Conservation (phyloP, 2,329 filamentous ascomycete genomes). For the Chaetomiaceae sp. region DNA sequence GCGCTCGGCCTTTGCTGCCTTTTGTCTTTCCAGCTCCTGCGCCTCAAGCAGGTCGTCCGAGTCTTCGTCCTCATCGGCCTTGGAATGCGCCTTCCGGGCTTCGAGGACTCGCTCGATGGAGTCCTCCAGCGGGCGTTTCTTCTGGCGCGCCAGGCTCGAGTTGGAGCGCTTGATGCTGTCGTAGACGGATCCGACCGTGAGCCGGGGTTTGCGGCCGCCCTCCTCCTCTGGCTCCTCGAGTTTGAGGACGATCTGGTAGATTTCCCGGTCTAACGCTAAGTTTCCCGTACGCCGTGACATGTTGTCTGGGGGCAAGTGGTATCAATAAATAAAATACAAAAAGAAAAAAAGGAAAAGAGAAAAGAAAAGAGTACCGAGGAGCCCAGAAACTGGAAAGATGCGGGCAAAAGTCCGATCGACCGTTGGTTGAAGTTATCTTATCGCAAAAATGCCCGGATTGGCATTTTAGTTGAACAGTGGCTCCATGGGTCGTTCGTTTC, state of each 20-base stretch:
- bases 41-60: slow-evolving; percentile 38
- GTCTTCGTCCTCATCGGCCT: slow-evolving; percentile 51
- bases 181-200: slow-evolving; percentile 63
- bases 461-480: neutral
- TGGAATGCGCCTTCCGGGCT: slow-evolving; percentile 61
- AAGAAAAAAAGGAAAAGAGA: neutral
- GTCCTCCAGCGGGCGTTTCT: slow-evolving; percentile 76
- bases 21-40: slow-evolving; percentile 22
- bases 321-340: neutral
- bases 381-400: too few species aligned
- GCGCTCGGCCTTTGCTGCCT: slow-evolving; percentile 23
- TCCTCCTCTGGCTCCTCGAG: slow-evolving; percentile 55
- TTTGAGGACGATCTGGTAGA: slow-evolving; percentile 76
- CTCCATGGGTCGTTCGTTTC: too few species aligned
- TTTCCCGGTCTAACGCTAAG: slow-evolving; percentile 58
- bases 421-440: neutral
- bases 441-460: too few species aligned
- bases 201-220: slow-evolving; percentile 24
- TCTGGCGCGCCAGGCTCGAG: slow-evolving; percentile 75
- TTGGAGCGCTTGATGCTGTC: slow-evolving; percentile 80
- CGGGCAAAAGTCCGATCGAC: too few species aligned
- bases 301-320: neutral
- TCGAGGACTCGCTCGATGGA: slow-evolving; percentile 78
- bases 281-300: slow-evolving; percentile 17
- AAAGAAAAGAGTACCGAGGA: neutral